Base-by-base conservation (phyloP, 1,284 basidiomycete species). In the Apiotrichum mycotoxinovorans region DNA sequence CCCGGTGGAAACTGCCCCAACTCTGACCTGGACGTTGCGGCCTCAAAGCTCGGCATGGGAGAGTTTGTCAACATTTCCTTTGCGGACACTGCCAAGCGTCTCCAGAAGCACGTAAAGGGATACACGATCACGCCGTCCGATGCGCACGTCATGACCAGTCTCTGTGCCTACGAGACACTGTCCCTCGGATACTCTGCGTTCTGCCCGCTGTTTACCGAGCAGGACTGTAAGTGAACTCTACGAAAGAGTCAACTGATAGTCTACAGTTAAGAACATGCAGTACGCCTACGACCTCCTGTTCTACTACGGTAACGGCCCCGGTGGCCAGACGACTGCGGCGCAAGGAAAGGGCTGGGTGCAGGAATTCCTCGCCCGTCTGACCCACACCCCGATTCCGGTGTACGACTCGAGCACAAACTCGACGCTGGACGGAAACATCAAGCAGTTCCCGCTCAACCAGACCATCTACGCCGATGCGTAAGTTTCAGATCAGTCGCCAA, bases 171-270 rank as follows among this genome's bases (percentile, higher is more conserved):
- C 66, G 90, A 93, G 86, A 95, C 92, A 3, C 90, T 93, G 40
- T 87, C 91, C 0, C 81, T 95, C 17, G 93, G 92, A 2, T 93
- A 88, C 69, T 91, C 88, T 27, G 86, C 85, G 63, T 96, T 95
- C 77, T 97, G 94, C 67, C 83, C 84, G 51, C 79, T 97, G 1
- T 97, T 97, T 76, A 92, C 88, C 0, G 81, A 87, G 68, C 86
- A 90, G 45, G 92, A 96, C 73, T 72, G 47, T 56, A 22, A 48
- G 54, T n/a, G n/a, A n/a, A n/a, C n/a, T n/a, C n/a, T n/a, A n/a
- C n/a, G n/a, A n/a, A n/a, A 15, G 37, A 38, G 15, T 4, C 37
- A 15, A 15, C 12, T n/a, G 17, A 15, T 17, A 38, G 17, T 4
- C 15, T 38, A 20, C n/a, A 54, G 52, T 91, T 87, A 83, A 87